Conservation (phyloP, 1,284 basidiomycete species). For the Pulveroboletus sp. region DNA sequence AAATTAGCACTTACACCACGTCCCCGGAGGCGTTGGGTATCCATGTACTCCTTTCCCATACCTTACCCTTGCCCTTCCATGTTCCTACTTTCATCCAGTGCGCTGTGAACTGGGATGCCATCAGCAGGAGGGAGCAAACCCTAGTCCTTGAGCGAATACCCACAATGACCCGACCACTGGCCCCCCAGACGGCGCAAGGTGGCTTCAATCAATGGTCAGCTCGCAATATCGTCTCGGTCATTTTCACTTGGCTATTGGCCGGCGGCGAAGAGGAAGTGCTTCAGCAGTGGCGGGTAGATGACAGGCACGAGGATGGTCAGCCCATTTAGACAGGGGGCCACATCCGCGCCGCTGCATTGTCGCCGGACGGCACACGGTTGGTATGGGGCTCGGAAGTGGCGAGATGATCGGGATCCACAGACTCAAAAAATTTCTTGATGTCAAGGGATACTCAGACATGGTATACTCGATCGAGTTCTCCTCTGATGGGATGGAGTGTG, state of each 20-base stretch:
- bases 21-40: too few relatives aligned
- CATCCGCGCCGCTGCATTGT: constrained; percentile 1
- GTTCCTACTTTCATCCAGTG: background rate
- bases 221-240: background rate
- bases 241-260: background rate
- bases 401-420: background rate
- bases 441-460: constrained; percentile 22
- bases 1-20: too few relatives aligned
- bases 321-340: background rate
- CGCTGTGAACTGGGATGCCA: background rate
- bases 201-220: background rate
- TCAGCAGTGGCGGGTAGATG: constrained; percentile 1
- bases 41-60: too few relatives aligned
- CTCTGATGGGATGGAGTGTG: too few relatives aligned
- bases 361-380: constrained; percentile 1
- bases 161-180: background rate
- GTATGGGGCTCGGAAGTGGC: constrained; percentile 1
- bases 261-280: background rate
- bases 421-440: background rate
- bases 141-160: background rate
- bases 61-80: too few relatives aligned
- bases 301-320: background rate
- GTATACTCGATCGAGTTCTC: background rate
- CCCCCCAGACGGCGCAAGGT: background rate
- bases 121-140: background rate